Percentiles rank a stretch among this genome's conserved stretches.
Conservation (phyloP, 2,329 filamentous ascomycete genomes). For the Apiospora phragmitis region DNA sequence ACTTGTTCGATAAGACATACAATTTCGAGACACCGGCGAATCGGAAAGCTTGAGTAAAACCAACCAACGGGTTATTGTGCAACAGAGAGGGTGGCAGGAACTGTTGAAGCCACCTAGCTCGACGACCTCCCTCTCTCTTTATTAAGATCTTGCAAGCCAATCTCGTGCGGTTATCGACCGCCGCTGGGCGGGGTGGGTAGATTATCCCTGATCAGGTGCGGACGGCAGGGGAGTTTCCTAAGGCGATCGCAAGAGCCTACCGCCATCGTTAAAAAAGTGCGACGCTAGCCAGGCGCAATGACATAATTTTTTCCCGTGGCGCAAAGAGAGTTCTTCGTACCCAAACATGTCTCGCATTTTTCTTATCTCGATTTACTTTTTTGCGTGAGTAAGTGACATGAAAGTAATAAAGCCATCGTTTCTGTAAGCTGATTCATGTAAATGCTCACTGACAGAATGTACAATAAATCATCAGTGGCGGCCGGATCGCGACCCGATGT, state of each 20-base stretch:
- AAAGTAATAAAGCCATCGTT: background rate
- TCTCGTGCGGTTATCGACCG: background rate
- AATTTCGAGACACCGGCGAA: background rate
- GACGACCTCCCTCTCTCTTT: background rate
- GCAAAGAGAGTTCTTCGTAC: background rate
- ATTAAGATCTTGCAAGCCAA: background rate
- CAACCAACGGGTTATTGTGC: background rate
- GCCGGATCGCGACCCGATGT: background rate
- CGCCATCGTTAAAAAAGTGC: background rate
- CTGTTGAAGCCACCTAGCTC: background rate
- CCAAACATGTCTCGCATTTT: background rate
- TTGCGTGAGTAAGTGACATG: background rate
- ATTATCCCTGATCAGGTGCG: background rate
- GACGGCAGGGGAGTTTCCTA: background rate
- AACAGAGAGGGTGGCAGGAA: background rate
- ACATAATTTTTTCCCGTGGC: background rate
- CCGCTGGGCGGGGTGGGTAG: background rate
- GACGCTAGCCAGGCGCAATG: background rate
- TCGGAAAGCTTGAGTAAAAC: background rate
- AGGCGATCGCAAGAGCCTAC: background rate
- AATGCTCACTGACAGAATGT: background rate
- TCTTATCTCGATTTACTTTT: background rate
- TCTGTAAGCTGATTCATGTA: background rate
- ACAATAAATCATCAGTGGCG: background rate
- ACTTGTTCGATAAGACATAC: background rate